A percentile compares a stretch with the other conserved stretches of the same genome.
These are phyloP conservation scores for Penstemon newberryi DNA, from an alignment of 257 asterid genomes.

Conservation along the genomic window DNA sequence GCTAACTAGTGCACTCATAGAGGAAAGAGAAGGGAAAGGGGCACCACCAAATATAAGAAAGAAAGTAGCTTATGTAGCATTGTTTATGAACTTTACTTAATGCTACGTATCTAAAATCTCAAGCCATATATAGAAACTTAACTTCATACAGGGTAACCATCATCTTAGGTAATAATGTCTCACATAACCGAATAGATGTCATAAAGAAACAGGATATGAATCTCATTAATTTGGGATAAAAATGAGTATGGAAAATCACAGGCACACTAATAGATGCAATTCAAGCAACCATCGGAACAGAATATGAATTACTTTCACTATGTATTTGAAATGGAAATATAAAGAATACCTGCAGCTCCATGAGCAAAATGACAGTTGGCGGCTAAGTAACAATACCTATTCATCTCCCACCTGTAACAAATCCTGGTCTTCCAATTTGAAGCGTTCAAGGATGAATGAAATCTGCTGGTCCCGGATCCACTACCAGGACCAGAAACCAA, in stretches of 20 bases:
- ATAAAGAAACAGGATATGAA: background rate
- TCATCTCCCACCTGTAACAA: constrained; percentile 59
- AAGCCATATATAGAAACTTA: background rate
- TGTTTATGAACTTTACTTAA: background rate
- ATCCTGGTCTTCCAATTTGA: constrained; percentile 59
- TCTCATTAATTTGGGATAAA: background rate
- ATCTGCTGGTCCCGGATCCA: constrained; percentile 37
- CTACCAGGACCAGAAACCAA: constrained; percentile 47
- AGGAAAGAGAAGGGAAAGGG: background rate
- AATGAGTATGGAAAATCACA: background rate
- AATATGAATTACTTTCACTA: background rate
- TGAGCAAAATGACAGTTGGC: constrained; percentile 67
- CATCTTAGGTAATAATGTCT: background rate
- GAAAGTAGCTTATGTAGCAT: background rate
- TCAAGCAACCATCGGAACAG: background rate
- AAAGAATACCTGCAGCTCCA: constrained; percentile 48
- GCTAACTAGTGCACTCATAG: background rate
- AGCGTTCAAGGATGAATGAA: constrained; percentile 33
- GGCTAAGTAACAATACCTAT: constrained; percentile 53
- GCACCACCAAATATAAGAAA: background rate
- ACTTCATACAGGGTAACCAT: background rate
- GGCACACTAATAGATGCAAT: background rate
- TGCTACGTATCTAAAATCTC: background rate
- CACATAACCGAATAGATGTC: background rate
- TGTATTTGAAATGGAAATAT: background rate